Percentiles rank a stretch among this genome's conserved stretches.
Conservation (phyloP, 306 rosid genomes). For the Psophocarpus tetragonolobus region DNA sequence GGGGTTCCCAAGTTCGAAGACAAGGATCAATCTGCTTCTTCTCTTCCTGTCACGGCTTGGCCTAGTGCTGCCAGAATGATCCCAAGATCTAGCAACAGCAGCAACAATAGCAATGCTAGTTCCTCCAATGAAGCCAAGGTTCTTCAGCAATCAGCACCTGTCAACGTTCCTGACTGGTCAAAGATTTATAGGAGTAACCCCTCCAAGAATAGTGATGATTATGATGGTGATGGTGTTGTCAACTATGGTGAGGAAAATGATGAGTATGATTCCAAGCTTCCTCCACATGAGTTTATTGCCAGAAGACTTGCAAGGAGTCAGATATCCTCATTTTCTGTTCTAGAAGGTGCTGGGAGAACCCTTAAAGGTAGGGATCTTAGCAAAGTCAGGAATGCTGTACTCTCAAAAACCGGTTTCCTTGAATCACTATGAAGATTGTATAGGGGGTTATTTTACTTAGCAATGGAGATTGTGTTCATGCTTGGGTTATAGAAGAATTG, state of each 20-base stretch:
- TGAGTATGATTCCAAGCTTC: constrained; percentile 48
- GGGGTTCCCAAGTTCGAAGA: constrained; percentile 15
- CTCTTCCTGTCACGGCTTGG: constrained; percentile 32
- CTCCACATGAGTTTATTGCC: constrained; percentile 83
- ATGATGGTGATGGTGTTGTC: constrained; percentile 25
- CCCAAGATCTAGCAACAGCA: constrained; percentile 40
- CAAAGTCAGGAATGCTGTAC: constrained; percentile 78
- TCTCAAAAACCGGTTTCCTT: constrained; percentile 77
- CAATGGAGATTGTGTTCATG: constrained; percentile 16
- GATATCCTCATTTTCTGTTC: constrained; percentile 85
- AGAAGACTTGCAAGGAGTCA: constrained; percentile 77
- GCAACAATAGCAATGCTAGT: constrained; percentile 29
- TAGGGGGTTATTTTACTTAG: constrained; percentile 27
- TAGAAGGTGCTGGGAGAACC: constrained; percentile 91
- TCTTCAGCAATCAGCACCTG: constrained; percentile 74
- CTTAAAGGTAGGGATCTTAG: constrained; percentile 90
- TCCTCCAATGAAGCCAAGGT: constrained; percentile 44
- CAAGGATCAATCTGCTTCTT: constrained; percentile 24
- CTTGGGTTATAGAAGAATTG: not conserved
- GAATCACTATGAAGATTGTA: constrained; percentile 52
- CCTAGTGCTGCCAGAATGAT: constrained; percentile 58
- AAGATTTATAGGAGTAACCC: constrained; percentile 38
- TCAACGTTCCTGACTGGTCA: constrained; percentile 72
- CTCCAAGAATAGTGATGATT: constrained; percentile 27
- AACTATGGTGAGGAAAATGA: constrained; percentile 32